Conservation (phyloP, 169 alveolate species). For the Plasmodium sp. region DNA sequence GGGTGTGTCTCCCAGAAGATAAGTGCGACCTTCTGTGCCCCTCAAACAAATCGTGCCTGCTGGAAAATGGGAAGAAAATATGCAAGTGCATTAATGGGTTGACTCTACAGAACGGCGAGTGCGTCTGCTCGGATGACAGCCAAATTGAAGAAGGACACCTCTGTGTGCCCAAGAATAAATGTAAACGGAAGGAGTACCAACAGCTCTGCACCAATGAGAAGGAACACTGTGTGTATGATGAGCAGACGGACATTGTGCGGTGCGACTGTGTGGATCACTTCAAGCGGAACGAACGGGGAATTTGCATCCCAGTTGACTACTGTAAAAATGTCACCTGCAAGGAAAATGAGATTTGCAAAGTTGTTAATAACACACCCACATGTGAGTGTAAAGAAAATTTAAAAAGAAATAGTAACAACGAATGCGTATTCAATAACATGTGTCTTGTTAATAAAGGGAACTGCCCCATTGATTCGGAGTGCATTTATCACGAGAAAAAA, state of each 20-base stretch:
- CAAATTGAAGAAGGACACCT: not conserved
- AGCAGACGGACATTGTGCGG: not conserved
- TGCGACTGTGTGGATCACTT: constrained; percentile 30
- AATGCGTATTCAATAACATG: constrained; percentile 14
- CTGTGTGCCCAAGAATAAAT: constrained; percentile 38
- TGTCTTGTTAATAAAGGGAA: constrained; percentile 30
- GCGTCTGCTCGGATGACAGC: not conserved
- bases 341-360: constrained; percentile 30
- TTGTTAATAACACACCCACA: not conserved
- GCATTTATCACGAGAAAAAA: constrained; percentile 31
- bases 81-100: constrained; percentile 24
- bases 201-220: constrained; percentile 10
- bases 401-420: not conserved
- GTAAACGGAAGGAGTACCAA: constrained; percentile 32
- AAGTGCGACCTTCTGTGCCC: constrained; percentile 37
- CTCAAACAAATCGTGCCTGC: constrained; percentile 10
- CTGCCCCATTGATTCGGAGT: constrained; percentile 35
- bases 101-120: constrained; percentile 1
- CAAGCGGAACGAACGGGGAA: not conserved
- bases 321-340: constrained; percentile 4
- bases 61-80: constrained; percentile 9
- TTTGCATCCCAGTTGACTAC: constrained; percentile 1
- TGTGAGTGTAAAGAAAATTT: constrained; percentile 56
- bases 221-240: constrained; percentile 33
- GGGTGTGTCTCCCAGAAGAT: constrained; percentile 9